Evolutionary conservation across 2,329 filamentous ascomycete species (phyloP), one percentile per base, ranked within the genome.

Genomic region (Calonectria hawksworthii): DNA sequence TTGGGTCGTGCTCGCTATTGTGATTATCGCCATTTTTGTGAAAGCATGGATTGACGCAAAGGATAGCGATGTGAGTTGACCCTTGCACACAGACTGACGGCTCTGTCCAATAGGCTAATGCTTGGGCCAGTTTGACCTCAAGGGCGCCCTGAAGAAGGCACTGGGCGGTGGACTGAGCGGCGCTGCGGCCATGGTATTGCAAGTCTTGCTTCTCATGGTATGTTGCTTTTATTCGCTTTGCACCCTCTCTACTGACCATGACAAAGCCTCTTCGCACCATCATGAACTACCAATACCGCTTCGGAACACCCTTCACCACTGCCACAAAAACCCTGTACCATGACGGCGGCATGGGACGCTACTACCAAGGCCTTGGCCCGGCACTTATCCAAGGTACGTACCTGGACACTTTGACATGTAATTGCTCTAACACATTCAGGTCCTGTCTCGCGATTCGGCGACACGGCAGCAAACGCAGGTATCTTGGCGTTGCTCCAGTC

Each of bases 211-310:
- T 4, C 77, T 89, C 1, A 89, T 89, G 87, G 87, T 88, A 82
- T 4, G 75, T 16, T 21, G 4, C 2, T 6, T 0, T 0, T 0
- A 4, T 16, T 7, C 26, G 2, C 11, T 28, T 1, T 13, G 1
- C 36, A 9, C 0, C 1, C n/a, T 18, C 34, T 18, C 1, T 0
- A 2, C 23, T 75, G 1, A 76, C 9, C 10, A 0, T 1, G 2
- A 1, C 2, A 5, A 61, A 89, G 87, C 88, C 87, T 4, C 80
- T 89, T 4, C 84, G 87, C 7, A 89, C 87, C 0, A 87, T 89
- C 16, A 89, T 89, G 87, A 89, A 89, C 79, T 89, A 89, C 56
- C 87, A 89, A 74, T 89, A 89, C 68, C 87, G 87, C 2, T 87
- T 86, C 50, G 87, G 87, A 1, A 85, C 83, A 0, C 83, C 85